A percentile compares a stretch with the other conserved stretches of the same genome.
phyloP scores from a whole-genome alignment of 495 filamentous ascomycete genomes.

The Aspergillus steynii region DNA sequence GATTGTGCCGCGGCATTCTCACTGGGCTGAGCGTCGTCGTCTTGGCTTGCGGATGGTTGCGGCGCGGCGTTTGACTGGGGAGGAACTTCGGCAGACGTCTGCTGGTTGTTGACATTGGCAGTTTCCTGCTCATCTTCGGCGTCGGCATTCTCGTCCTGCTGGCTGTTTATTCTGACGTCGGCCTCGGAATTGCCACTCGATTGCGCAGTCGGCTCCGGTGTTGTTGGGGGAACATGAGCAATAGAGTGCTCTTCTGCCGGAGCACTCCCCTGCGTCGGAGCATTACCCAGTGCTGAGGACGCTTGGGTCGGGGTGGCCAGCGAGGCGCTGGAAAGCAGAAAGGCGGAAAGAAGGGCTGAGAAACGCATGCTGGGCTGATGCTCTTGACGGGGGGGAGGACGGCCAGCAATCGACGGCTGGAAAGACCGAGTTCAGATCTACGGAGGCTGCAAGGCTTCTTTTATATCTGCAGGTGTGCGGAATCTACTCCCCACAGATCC shows the following conservation, averaged over 20 bases:
- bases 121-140: slow-evolving; percentile 3
- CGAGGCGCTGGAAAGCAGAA: slow-evolving; percentile 32
- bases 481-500: slow-evolving; percentile 14
- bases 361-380: slow-evolving; percentile 32
- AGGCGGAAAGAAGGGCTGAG: slow-evolving; percentile 30
- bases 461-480: slow-evolving; percentile 23
- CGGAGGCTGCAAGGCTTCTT: slow-evolving; percentile 16
- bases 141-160: slow-evolving; percentile 7
- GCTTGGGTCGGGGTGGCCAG: slow-evolving; percentile 27
- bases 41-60: slow-evolving; percentile 8
- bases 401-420: slow-evolving; percentile 20
- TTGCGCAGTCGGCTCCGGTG: slow-evolving; percentile 8
- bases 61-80: slow-evolving; percentile 6
- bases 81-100: background rate
- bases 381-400: slow-evolving; percentile 11
- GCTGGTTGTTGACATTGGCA: slow-evolving; percentile 8
- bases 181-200: slow-evolving; percentile 9
- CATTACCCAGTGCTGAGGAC: slow-evolving; percentile 19
- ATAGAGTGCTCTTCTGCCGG: slow-evolving; percentile 14
- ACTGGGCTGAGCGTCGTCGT: background rate
- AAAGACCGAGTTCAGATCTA: slow-evolving; percentile 5
- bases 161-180: slow-evolving; percentile 5
- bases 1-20: background rate
- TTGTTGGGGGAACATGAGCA: slow-evolving; percentile 13
- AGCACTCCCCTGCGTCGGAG: slow-evolving; percentile 11